Conservation (phyloP, 2,329 filamentous ascomycete genomes). For the Cryphonectria naterciae region DNA sequence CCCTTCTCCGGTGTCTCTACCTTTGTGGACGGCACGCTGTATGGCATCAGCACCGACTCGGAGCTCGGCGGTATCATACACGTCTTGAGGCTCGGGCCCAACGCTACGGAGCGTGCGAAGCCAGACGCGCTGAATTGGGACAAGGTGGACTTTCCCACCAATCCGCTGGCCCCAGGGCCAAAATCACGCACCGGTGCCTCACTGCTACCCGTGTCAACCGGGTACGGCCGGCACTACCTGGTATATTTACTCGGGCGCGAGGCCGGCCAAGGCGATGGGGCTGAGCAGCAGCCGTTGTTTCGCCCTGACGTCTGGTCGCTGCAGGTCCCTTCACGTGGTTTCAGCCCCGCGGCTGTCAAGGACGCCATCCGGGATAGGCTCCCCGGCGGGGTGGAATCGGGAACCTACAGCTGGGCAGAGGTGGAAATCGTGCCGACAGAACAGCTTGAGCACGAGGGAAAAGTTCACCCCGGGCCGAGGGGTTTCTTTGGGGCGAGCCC, state of each 20-base stretch:
- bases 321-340: conserved; percentile 52
- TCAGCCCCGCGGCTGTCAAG: conserved; percentile 53
- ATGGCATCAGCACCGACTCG: conserved; percentile 47
- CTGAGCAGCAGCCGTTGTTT: conserved; percentile 30
- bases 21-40: conserved; percentile 50
- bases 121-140: conserved; percentile 41
- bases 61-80: conserved; percentile 42
- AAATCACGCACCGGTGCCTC: conserved; percentile 47
- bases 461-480: conserved; percentile 44
- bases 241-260: conserved; percentile 52
- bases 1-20: conserved; percentile 44
- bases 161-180: conserved; percentile 46
- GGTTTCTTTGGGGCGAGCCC: conserved; percentile 46
- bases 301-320: conserved; percentile 56
- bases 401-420: conserved; percentile 54
- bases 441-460: conserved; percentile 47
- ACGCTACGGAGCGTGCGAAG: conserved; percentile 38
- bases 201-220: conserved; percentile 52
- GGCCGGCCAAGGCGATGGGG: conserved; percentile 14
- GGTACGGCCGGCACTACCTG: conserved; percentile 56
- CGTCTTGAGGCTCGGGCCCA: conserved; percentile 40
- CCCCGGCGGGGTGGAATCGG: conserved; percentile 46
- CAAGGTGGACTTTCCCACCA: conserved; percentile 42
- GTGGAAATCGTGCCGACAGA: conserved; percentile 50
- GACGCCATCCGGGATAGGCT: conserved; percentile 51